Conservation (phyloP, 106 monocot species). For the Dactylorhiza incarnata region DNA sequence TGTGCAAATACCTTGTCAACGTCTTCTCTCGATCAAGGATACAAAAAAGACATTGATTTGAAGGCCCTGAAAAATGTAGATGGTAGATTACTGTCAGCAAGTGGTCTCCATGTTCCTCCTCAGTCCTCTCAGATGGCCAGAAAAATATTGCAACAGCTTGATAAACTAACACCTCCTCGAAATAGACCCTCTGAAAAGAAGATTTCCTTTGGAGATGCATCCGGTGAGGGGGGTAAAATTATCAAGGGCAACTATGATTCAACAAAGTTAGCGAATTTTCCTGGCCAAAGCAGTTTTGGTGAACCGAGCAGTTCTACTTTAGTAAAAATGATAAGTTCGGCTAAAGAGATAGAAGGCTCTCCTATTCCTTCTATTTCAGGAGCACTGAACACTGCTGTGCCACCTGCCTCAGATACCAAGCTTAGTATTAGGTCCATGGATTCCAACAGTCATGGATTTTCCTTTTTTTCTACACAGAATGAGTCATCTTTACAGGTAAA, state of each 20-base stretch:
- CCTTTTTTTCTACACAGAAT: neutral
- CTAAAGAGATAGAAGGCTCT: neutral
- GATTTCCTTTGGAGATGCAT: constrained; percentile 6
- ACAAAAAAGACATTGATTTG: neutral
- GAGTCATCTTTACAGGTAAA: neutral
- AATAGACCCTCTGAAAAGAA: constrained; percentile 21
- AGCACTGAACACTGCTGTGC: neutral
- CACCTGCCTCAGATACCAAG: neutral
- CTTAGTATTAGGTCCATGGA: neutral
- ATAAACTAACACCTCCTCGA: constrained; percentile 32
- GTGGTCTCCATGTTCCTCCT: constrained; percentile 28
- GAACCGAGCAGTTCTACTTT: neutral
- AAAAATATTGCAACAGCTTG: constrained; percentile 52
- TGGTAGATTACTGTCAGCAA: neutral
- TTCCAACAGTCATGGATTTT: neutral
- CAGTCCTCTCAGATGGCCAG: constrained; percentile 34
- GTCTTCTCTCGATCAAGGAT: neutral
- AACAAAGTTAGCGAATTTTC: neutral
- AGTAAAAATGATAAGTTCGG: neutral
- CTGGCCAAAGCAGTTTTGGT: neutral
- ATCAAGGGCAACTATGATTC: neutral
- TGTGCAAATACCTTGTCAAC: neutral
- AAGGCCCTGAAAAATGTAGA: neutral
- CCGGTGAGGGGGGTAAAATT: neutral
- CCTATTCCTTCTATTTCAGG: neutral